Evolutionary conservation across 805 yeast species (phyloP).

Genomic region (Isabelozyma rhagii): DNA sequence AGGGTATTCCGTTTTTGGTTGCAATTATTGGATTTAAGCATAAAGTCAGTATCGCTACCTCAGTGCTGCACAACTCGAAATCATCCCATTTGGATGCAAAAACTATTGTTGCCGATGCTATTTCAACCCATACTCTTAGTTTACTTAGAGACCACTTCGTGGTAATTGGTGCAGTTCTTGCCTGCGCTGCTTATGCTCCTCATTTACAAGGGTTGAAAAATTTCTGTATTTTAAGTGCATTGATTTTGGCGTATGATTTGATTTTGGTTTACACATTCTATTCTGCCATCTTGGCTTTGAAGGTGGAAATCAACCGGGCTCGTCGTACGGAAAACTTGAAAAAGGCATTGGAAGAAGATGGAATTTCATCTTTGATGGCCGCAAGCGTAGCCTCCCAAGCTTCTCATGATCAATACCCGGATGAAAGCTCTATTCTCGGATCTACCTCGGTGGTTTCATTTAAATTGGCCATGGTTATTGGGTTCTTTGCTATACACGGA

Average conservation of each 20-base stretch:
- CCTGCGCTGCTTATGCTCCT: slow-evolving; percentile 62
- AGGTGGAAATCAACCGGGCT: slow-evolving; percentile 83
- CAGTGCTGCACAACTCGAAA: slow-evolving; percentile 45
- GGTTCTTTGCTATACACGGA: slow-evolving; percentile 60
- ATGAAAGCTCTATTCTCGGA: slow-evolving; percentile 20
- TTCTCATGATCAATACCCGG: slow-evolving; percentile 33
- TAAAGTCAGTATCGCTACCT: slow-evolving; percentile 67
- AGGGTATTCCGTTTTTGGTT: slow-evolving; percentile 91
- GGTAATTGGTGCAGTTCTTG: slow-evolving; percentile 65
- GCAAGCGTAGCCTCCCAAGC: slow-evolving; percentile 55
- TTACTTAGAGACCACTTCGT: slow-evolving; percentile 74
- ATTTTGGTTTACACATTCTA: slow-evolving; percentile 75
- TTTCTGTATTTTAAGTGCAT: slow-evolving; percentile 73
- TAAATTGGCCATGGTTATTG: slow-evolving; percentile 57
- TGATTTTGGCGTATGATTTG: slow-evolving; percentile 69
- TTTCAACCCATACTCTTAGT: slow-evolving; percentile 42
- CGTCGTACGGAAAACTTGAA: slow-evolving; percentile 76
- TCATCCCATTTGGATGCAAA: slow-evolving; percentile 38
- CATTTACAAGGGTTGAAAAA: slow-evolving; percentile 72
- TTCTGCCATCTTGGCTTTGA: slow-evolving; percentile 78
- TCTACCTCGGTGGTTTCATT: slow-evolving; percentile 44
- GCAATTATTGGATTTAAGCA: slow-evolving; percentile 90
- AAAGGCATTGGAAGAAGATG: slow-evolving; percentile 88
- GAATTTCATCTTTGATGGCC: slow-evolving; percentile 73
- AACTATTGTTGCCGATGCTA: slow-evolving; percentile 41